These are phyloP conservation scores for Erysimum cheiranthoides DNA, from an alignment of 345 rosid genomes.

Conservation along the genomic window DNA sequence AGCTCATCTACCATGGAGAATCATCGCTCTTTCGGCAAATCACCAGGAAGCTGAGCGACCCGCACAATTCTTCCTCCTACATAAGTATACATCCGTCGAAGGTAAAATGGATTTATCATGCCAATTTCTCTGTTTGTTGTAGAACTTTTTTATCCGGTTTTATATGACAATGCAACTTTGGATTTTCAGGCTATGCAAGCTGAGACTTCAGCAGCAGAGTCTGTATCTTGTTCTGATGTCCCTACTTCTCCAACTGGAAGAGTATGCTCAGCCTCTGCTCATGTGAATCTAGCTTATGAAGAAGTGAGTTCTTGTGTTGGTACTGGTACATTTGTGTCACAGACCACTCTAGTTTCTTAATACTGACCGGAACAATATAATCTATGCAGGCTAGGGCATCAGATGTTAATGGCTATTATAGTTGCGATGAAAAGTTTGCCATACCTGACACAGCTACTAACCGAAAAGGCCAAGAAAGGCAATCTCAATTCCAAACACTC, in stretches of 20 bases:
- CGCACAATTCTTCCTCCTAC: constrained; percentile 50
- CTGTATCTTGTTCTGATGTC: constrained; percentile 68
- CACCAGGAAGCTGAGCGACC: constrained; percentile 58
- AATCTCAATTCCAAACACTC: constrained; percentile 45
- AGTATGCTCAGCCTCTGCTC: constrained; percentile 51
- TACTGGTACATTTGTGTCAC: constrained; percentile 1
- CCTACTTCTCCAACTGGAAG: constrained; percentile 55
- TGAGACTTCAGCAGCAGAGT: constrained; percentile 60
- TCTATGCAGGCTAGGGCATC: constrained; percentile 58
- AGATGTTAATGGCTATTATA: constrained; percentile 68
- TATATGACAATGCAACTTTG: constrained; percentile 24
- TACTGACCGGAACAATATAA: constrained; percentile 21
- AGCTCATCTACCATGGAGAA: constrained; percentile 73
- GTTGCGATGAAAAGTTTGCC: constrained; percentile 66
- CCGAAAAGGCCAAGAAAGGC: constrained; percentile 41
- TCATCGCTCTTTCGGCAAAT: constrained; percentile 67
- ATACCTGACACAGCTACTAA: constrained; percentile 47
- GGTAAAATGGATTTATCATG: constrained; percentile 48
- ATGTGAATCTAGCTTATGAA: constrained; percentile 58
- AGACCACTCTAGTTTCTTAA: constrained; percentile 6
- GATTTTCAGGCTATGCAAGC: constrained; percentile 59
- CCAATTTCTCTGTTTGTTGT: constrained; percentile 1
- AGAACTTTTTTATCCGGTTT: neutral
- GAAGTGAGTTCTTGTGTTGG: constrained; percentile 61
- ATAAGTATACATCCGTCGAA: constrained; percentile 57